A percentile compares a stretch with the other conserved stretches of the same genome.
These are phyloP conservation scores for Phytophthora europaea DNA, from an alignment of 352 stramenopile species.

Conservation along the genomic window DNA sequence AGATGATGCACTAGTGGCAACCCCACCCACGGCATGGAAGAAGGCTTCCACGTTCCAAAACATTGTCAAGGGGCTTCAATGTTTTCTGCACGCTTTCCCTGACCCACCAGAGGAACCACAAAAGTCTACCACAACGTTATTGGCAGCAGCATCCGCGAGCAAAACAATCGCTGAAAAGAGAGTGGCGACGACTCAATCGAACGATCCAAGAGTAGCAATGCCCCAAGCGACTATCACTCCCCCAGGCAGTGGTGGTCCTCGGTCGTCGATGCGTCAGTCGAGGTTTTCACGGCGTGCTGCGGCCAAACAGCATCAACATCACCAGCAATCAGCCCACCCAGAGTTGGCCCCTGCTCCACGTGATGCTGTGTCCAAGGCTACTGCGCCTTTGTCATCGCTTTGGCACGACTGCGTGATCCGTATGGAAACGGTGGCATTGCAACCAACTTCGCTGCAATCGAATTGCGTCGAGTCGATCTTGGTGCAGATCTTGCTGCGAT, in stretches of 20 bases:
- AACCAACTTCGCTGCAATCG: constrained; percentile 68
- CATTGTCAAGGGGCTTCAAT: constrained; percentile 83
- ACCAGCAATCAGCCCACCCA: constrained; percentile 13
- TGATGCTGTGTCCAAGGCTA: constrained; percentile 15
- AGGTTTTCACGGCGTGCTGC: constrained; percentile 27
- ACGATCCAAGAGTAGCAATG: constrained; percentile 13
- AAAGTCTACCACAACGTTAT: not conserved
- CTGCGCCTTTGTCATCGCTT: constrained; percentile 28
- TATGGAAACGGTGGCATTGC: constrained; percentile 65
- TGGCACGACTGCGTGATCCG: constrained; percentile 60
- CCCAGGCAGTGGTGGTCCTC: constrained; percentile 10
- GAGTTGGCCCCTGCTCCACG: not conserved
- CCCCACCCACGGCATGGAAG: constrained; percentile 37
- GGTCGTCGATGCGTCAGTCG: constrained; percentile 10
- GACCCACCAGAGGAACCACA: constrained; percentile 34
- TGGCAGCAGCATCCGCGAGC: not conserved
- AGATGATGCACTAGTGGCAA: constrained; percentile 26
- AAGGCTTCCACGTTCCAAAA: constrained; percentile 72
- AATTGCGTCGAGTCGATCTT: constrained; percentile 79
- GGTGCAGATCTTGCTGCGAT: constrained; percentile 83
- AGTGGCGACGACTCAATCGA: constrained; percentile 1
- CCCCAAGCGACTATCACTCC: not conserved
- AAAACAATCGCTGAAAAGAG: constrained; percentile 7
- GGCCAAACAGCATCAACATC: constrained; percentile 25
- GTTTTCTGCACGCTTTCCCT: constrained; percentile 76